Evolutionary conservation across 2,329 filamentous ascomycete genomes (phyloP).

Genomic region (Boeremia exigua): DNA sequence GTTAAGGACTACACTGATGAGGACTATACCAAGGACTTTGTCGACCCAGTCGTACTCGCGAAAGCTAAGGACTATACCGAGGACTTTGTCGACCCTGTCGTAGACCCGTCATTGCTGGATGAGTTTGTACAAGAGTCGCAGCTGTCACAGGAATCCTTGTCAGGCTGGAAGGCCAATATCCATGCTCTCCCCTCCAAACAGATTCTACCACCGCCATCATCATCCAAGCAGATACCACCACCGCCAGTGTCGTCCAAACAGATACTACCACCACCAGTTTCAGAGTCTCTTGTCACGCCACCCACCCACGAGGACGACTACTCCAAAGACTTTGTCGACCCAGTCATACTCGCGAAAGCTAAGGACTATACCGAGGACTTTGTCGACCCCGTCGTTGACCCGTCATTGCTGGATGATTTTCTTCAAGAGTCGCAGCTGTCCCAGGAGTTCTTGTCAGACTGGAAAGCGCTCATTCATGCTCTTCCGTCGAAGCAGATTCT

Average conservation of each 20-base stretch:
- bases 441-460: constrained; percentile 27
- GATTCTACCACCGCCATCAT: background rate
- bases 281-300: constrained; percentile 27
- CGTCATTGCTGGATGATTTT: constrained; percentile 15
- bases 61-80: too few species aligned
- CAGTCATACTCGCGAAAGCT: background rate
- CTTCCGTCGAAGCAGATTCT: constrained; percentile 19
- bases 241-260: too few species aligned
- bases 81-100: background rate
- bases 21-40: too few species aligned
- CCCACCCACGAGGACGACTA: constrained; percentile 24
- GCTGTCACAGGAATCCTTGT: constrained; percentile 27
- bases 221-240: too few species aligned
- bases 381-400: constrained; percentile 7
- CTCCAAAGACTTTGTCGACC: constrained; percentile 9
- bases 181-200: constrained; percentile 20
- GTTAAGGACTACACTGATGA: too few species aligned
- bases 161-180: constrained; percentile 24
- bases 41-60: too few species aligned
- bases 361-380: background rate
- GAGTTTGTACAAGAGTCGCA: constrained; percentile 29
- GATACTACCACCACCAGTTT: constrained; percentile 8
- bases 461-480: constrained; percentile 22
- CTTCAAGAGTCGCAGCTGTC: constrained; percentile 30
- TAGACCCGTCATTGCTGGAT: too few species aligned